Base-by-base conservation (phyloP, 768 basidiomycete genomes). In the Pisolithus microcarpus region DNA sequence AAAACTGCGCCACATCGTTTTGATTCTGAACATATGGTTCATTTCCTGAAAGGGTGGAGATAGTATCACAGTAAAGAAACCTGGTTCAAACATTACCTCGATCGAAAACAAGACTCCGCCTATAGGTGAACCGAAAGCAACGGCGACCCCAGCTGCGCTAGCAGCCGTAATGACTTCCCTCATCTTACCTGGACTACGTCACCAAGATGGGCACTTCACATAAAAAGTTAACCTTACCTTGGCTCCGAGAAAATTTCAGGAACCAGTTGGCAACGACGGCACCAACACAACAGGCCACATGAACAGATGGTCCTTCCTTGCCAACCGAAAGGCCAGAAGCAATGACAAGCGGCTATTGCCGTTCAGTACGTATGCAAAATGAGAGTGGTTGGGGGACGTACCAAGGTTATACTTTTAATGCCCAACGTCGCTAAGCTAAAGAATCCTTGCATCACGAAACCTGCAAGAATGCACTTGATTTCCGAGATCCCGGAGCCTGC, bases 1-100 rank as follows among this genome's bases (percentile, higher is more conserved):
- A 68, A 98, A 96, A 63, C 91, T 94, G 61, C 85, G 77, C 95
- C 95, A 98, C 92, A 98, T 96, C 5, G 95, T 98, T 68, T 91
- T 87, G 70, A 94, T 94, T 51, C 88, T 95, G 67, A 97, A 98
- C 37, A 82, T 86, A 65, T 92, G 88, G 67, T 91, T 95, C 96
- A 99, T 99, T 81, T 99, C 96, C 91, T 94, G 60, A n/a, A 26
- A 7, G 21, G 31, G 37, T 24, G 42, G 49, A 58, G 34, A 34
- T 30, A 48, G 31, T 38, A 23, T 53, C 9, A 18, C 5, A 16
- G 18, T n/a, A 44, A 37, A 26, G 4, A 6, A 18, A 44, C 19
- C 36, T 49, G 44, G 10, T 40, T 31, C 5, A 37, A 21, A 43
- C n/a, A 23, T 42, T 56, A 90, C 91, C 78, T 99, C 96, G 56